phyloP scores from a whole-genome alignment of 2,329 filamentous ascomycete genomes.

The Aspergillus neoniger region DNA sequence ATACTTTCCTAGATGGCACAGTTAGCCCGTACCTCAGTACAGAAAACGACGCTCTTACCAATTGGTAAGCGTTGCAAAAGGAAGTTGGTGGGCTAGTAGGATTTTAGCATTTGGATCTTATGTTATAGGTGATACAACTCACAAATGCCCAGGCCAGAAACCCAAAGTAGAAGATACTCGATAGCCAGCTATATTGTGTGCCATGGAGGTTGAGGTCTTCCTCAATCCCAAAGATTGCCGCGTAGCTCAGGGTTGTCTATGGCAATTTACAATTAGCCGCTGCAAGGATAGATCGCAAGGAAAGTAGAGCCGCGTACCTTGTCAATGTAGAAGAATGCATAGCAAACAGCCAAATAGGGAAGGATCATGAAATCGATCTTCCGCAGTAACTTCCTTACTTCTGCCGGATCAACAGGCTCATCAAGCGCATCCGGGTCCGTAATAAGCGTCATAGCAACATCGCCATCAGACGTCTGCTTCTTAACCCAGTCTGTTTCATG shows the following conservation, averaged over 20 bases:
- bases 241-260: conserved; percentile 62
- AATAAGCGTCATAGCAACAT: conserved; percentile 56
- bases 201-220: conserved; percentile 61
- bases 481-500: conserved; percentile 31
- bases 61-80: conserved; percentile 56
- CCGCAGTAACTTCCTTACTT: conserved; percentile 51
- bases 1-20: conserved; percentile 47
- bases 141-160: conserved; percentile 55
- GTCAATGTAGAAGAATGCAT: conserved; percentile 56
- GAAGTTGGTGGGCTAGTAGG: conserved; percentile 52
- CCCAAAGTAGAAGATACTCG: conserved; percentile 59
- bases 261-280: neutral
- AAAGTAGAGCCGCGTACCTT: conserved; percentile 29
- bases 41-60: conserved; percentile 28
- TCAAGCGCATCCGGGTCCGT: conserved; percentile 50
- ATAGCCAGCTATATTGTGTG: conserved; percentile 60
- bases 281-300: conserved; percentile 2
- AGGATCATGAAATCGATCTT: conserved; percentile 63
- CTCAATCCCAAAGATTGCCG: conserved; percentile 65
- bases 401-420: conserved; percentile 48
- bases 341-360: conserved; percentile 58
- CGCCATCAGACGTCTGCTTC: conserved; percentile 42
- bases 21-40: neutral
- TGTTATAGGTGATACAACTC: neutral
- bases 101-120: neutral